Conservation (phyloP, 2,329 filamentous ascomycete genomes). For the Nemania sp. region DNA sequence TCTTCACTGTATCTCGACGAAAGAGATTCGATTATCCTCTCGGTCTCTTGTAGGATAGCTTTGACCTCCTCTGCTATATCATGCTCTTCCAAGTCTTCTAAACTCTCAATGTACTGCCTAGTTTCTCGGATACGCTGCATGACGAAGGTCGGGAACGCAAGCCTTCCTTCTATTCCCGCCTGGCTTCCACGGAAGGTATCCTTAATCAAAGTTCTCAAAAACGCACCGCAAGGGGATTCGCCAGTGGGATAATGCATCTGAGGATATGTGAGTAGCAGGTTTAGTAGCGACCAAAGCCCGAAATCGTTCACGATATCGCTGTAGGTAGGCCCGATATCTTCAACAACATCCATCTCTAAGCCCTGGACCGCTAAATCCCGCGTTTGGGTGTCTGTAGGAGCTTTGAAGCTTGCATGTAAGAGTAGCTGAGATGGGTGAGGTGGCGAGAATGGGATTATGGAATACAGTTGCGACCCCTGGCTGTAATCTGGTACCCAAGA, state of each 20-base stretch:
- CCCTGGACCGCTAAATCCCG: conserved; percentile 9
- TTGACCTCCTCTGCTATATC: not conserved
- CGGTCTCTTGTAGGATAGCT: conserved; percentile 6
- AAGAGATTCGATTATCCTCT: not conserved
- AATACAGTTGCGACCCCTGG: conserved; percentile 12
- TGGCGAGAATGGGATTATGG: not conserved
- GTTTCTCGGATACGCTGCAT: conserved; percentile 30
- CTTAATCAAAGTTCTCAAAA: conserved; percentile 26
- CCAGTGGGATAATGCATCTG: conserved; percentile 9
- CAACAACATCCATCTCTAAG: conserved; percentile 21
- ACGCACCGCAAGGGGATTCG: conserved; percentile 12
- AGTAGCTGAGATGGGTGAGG: not conserved
- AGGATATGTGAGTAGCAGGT: conserved; percentile 11
- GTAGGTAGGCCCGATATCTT: conserved; percentile 22
- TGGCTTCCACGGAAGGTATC: conserved; percentile 11
- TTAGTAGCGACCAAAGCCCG: conserved; percentile 14
- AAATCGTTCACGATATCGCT: conserved; percentile 25
- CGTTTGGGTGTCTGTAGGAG: not conserved
- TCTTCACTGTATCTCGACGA: conserved; percentile 9
- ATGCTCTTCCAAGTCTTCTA: not conserved
- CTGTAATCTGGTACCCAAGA: conserved; percentile 29
- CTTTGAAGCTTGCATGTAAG: not conserved
- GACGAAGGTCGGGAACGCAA: conserved; percentile 22
- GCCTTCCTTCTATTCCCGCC: conserved; percentile 3
- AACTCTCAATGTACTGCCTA: not conserved